Evolutionary conservation across 1,139 yeast species (phyloP).

Genomic region (Blastobotrys buckinghamii): DNA sequence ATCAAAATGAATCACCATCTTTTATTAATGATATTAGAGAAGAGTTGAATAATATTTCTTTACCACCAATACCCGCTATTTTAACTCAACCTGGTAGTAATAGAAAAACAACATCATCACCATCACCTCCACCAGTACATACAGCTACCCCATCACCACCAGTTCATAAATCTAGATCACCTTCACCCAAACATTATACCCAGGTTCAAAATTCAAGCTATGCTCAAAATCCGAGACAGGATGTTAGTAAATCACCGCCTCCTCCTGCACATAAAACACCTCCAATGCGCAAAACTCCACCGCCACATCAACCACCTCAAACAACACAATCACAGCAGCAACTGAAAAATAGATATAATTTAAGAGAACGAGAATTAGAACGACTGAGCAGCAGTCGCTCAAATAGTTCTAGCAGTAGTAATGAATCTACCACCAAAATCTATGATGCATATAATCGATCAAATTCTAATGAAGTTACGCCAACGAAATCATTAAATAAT

Average conservation of each 20-base stretch:
- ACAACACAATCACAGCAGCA: neutral
- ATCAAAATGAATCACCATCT: slow-evolving; percentile 4
- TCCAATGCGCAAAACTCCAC: neutral
- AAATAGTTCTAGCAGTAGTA: neutral
- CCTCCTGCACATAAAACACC: neutral
- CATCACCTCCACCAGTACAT: neutral
- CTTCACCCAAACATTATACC: neutral
- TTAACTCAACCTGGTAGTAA: neutral
- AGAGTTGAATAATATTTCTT: slow-evolving; percentile 11
- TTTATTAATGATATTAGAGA: slow-evolving; percentile 12
- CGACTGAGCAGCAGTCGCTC: neutral
- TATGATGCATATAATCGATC: slow-evolving; percentile 8
- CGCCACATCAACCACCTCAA: neutral
- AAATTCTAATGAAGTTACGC: neutral
- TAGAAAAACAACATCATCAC: neutral
- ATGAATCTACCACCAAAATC: neutral
- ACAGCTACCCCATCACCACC: neutral
- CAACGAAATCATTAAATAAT: neutral
- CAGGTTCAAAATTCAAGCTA: neutral
- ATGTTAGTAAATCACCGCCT: neutral
- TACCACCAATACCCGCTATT: neutral
- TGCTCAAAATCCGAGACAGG: neutral
- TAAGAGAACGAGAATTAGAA: neutral
- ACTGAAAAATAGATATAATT: neutral
- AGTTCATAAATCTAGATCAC: neutral